Evolutionary conservation across 2,329 filamentous ascomycete species (phyloP).

Genomic region (Rhytidhysteron rufulum): DNA sequence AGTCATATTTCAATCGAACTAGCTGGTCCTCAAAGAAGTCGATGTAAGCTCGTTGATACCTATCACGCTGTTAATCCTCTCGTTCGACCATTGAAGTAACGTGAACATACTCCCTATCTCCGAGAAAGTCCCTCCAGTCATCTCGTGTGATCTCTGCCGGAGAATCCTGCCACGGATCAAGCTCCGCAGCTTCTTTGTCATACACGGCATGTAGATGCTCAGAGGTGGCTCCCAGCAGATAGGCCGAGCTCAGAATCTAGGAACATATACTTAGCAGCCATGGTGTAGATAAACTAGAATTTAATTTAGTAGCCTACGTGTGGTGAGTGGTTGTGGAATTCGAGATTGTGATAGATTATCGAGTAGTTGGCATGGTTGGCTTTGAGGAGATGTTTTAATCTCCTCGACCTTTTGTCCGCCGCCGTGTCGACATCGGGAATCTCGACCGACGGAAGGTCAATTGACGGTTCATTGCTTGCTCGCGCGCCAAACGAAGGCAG

Average conservation of each 20-base stretch:
- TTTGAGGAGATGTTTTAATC: slow-evolving; percentile 84
- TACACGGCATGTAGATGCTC: slow-evolving; percentile 77
- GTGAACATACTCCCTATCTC: slow-evolving; percentile 58
- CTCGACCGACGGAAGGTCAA: slow-evolving; percentile 62
- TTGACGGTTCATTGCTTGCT: slow-evolving; percentile 12
- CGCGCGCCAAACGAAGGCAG: background rate
- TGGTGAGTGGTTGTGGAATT: slow-evolving; percentile 78
- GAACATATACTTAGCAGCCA: slow-evolving; percentile 26
- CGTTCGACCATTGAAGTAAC: background rate
- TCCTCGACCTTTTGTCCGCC: slow-evolving; percentile 72
- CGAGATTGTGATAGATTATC: slow-evolving; percentile 70
- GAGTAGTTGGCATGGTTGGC: slow-evolving; percentile 90
- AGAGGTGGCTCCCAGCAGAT: slow-evolving; percentile 72
- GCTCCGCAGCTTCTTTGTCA: slow-evolving; percentile 65
- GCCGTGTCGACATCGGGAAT: slow-evolving; percentile 77
- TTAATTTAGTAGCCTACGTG: slow-evolving; percentile 52
- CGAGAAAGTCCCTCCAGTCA: slow-evolving; percentile 85
- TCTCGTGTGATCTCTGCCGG: slow-evolving; percentile 76
- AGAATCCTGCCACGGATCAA: slow-evolving; percentile 79
- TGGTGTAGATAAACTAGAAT: slow-evolving; percentile 9
- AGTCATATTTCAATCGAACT: slow-evolving; percentile 73
- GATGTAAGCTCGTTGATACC: slow-evolving; percentile 83
- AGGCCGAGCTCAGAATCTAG: slow-evolving; percentile 75
- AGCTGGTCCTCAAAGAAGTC: slow-evolving; percentile 96
- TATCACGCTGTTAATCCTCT: slow-evolving; percentile 23